These are phyloP conservation scores for Phoenix dactylifera DNA, from an alignment of 176 grass and related monocot genomes.

Conservation along the genomic window DNA sequence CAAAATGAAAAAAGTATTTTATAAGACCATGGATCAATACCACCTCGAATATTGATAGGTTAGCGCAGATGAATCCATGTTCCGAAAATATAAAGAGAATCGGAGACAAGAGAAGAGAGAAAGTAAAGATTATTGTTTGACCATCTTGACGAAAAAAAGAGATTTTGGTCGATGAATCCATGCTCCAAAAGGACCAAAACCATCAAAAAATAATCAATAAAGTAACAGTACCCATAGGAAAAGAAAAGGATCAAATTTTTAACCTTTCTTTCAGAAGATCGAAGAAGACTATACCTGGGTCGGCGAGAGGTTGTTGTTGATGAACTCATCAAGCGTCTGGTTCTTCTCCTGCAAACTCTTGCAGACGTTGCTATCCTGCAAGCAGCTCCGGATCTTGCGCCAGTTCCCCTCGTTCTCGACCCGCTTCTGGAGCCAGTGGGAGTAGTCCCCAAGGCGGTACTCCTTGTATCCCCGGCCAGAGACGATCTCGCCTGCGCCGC, in stretches of 20 bases:
- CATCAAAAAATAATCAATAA: too few species aligned
- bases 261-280: neutral
- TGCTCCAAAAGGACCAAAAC: too few species aligned
- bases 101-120: too few species aligned
- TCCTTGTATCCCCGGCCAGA: slow-evolving; percentile 65
- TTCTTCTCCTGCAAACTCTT: slow-evolving; percentile 28
- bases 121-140: too few species aligned
- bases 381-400: slow-evolving; percentile 76
- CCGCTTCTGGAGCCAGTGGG: slow-evolving; percentile 74
- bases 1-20: too few species aligned
- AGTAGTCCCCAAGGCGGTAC: slow-evolving; percentile 82
- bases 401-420: slow-evolving; percentile 50
- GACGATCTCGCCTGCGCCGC: slow-evolving; percentile 43
- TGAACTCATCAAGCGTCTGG: slow-evolving; percentile 49
- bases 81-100: too few species aligned
- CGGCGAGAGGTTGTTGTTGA: slow-evolving; percentile 51
- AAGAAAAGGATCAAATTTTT: neutral
- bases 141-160: too few species aligned
- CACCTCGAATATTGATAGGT: too few species aligned
- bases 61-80: too few species aligned
- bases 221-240: neutral
- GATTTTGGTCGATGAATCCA: too few species aligned
- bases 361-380: slow-evolving; percentile 67
- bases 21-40: too few species aligned
- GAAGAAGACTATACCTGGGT: slow-evolving; percentile 35